Evolutionary conservation across 805 yeast species (phyloP).

Genomic region (Kuraishia ogatae): DNA sequence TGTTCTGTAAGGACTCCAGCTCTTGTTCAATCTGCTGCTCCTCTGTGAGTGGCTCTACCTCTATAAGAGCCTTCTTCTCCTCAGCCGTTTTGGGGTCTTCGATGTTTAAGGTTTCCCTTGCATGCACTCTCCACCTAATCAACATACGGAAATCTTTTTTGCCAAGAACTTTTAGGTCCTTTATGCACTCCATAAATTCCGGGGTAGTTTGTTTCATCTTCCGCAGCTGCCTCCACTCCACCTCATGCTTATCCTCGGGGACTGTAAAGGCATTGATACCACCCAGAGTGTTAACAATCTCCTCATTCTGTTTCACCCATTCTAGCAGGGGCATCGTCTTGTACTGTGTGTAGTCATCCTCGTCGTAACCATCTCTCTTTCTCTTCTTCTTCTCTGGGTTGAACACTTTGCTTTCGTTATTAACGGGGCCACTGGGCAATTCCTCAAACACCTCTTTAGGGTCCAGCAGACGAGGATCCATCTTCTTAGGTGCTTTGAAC

Average conservation of each 20-base stretch:
- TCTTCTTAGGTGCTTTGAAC: slow-evolving; percentile 90
- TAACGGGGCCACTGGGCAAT: slow-evolving; percentile 60
- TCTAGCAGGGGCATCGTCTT: slow-evolving; percentile 72
- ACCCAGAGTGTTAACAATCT: slow-evolving; percentile 80
- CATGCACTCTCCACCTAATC: slow-evolving; percentile 81
- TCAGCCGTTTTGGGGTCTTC: slow-evolving; percentile 35
- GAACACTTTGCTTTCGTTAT: slow-evolving; percentile 86
- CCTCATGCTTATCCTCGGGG: slow-evolving; percentile 41
- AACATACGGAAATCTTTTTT: slow-evolving; percentile 84
- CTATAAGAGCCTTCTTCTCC: slow-evolving; percentile 38
- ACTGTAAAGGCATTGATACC: slow-evolving; percentile 54
- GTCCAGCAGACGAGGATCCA: slow-evolving; percentile 89
- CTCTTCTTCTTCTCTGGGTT: slow-evolving; percentile 90
- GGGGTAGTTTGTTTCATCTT: slow-evolving; percentile 70
- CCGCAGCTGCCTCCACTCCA: slow-evolving; percentile 63
- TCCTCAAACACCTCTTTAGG: slow-evolving; percentile 94
- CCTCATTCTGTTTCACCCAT: slow-evolving; percentile 62
- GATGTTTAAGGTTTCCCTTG: slow-evolving; percentile 69
- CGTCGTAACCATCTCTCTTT: slow-evolving; percentile 95
- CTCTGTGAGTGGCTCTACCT: slow-evolving; percentile 68
- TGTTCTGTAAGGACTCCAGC: slow-evolving; percentile 61
- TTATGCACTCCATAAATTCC: slow-evolving; percentile 75
- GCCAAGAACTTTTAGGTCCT: slow-evolving; percentile 90
- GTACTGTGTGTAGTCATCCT: slow-evolving; percentile 71
- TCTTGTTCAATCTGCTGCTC: slow-evolving; percentile 88